phyloP scores from a whole-genome alignment of 805 yeast genomes.

The Saccharomycopsis oosterbeekiorum region DNA sequence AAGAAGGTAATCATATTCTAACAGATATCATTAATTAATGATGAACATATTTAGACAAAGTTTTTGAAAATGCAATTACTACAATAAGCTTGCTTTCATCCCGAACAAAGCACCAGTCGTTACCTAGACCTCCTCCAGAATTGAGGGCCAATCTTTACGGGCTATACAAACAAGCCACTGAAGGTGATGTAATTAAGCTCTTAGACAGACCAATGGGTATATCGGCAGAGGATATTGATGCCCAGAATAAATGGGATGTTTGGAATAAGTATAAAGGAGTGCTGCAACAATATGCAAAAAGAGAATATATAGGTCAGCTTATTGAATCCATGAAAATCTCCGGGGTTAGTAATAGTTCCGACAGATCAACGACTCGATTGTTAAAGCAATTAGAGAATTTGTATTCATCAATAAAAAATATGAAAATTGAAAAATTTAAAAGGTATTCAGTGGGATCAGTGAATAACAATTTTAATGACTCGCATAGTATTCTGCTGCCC shows the following conservation, averaged over 20 bases:
- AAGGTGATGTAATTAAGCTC: constrained; percentile 67
- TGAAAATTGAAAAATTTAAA: background rate
- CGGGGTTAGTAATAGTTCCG: background rate
- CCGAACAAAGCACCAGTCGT: constrained; percentile 46
- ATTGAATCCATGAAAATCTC: constrained; percentile 48
- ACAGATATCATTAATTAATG: background rate
- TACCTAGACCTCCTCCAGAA: constrained; percentile 72
- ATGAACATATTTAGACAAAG: constrained; percentile 40
- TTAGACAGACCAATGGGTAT: constrained; percentile 57
- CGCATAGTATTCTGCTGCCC: background rate
- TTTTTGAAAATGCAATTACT: constrained; percentile 72
- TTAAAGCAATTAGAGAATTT: background rate
- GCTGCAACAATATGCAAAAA: constrained; percentile 60
- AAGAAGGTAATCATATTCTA: background rate
- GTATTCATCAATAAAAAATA: background rate
- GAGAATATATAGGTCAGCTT: constrained; percentile 54
- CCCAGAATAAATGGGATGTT: constrained; percentile 72
- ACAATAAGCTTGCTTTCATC: constrained; percentile 67
- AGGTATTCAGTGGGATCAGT: background rate
- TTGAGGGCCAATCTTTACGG: constrained; percentile 65
- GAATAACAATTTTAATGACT: background rate
- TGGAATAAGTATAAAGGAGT: constrained; percentile 73
- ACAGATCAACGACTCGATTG: background rate
- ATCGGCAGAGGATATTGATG: constrained; percentile 53
- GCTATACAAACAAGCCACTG: constrained; percentile 80